A percentile compares a stretch with the other conserved stretches of the same genome.
Conservation (phyloP, 2,329 filamentous ascomycete genomes). For the Aspergillus bombycis region DNA sequence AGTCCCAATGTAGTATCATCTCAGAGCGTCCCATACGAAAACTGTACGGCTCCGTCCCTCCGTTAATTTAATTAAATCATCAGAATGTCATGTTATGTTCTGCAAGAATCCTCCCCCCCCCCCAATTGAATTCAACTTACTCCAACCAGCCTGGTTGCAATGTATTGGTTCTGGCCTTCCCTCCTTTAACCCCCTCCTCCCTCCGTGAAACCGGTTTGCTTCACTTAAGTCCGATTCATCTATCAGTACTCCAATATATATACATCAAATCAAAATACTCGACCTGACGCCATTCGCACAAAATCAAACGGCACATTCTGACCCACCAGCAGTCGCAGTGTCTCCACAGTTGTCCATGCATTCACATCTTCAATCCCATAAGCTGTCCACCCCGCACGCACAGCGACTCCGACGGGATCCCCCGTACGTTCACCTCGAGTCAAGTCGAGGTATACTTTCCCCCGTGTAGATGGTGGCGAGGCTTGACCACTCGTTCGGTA, state of each 20-base stretch:
- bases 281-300: conserved; percentile 71
- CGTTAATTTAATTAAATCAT: background rate
- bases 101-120: background rate
- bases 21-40: background rate
- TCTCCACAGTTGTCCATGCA: conserved; percentile 84
- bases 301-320: conserved; percentile 90
- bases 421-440: conserved; percentile 69
- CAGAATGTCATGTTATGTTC: background rate
- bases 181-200: background rate
- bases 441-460: conserved; percentile 79
- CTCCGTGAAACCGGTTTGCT: background rate
- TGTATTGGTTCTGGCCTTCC: background rate
- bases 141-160: too few species aligned
- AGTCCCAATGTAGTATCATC: conserved; percentile 1
- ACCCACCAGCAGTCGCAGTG: conserved; percentile 74
- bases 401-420: conserved; percentile 71
- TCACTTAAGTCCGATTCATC: background rate
- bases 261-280: conserved; percentile 49
- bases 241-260: conserved; percentile 1
- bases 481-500: conserved; percentile 56
- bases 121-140: too few species aligned
- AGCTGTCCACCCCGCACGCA: conserved; percentile 74
- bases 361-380: conserved; percentile 80
- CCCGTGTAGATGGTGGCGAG: conserved; percentile 42
- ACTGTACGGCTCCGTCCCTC: background rate